Evolutionary conservation across 106 monocot species (phyloP).

Genomic region (Dendrobium catenatum): DNA sequence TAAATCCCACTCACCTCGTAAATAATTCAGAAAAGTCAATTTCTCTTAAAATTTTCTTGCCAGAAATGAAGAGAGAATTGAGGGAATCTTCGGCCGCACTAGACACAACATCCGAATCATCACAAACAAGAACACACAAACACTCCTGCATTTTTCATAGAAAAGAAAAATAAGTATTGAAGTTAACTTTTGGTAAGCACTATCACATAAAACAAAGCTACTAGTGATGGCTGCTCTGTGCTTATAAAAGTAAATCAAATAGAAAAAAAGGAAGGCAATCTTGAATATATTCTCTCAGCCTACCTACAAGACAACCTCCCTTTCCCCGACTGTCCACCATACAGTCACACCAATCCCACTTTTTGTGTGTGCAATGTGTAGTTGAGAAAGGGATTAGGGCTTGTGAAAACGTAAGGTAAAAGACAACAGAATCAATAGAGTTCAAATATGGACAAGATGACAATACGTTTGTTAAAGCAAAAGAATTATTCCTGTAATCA

Average conservation of each 20-base stretch:
- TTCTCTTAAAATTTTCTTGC: slow-evolving; percentile 44
- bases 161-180: not conserved
- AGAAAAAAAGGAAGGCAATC: not conserved
- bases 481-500: not conserved
- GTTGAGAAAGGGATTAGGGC: not conserved
- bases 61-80: slow-evolving; percentile 42
- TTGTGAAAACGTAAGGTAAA: not conserved
- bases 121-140: slow-evolving; percentile 80
- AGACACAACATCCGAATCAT: slow-evolving; percentile 75
- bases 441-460: not conserved
- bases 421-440: not conserved
- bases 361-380: not conserved
- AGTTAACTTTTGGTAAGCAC: not conserved
- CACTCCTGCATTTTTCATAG: slow-evolving; percentile 66
- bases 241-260: not conserved
- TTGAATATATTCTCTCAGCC: not conserved
- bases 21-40: slow-evolving; percentile 68
- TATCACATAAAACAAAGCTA: not conserved
- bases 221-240: not conserved
- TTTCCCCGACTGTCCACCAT: not conserved
- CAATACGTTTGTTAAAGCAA: not conserved
- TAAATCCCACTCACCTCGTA: slow-evolving; percentile 40
- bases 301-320: not conserved
- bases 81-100: slow-evolving; percentile 57
- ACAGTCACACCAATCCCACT: not conserved